Percentiles rank a stretch among this genome's conserved stretches.
These are phyloP conservation scores for Glaciozyma martinii DNA, from an alignment of 768 basidiomycete genomes.

Conservation along the genomic window DNA sequence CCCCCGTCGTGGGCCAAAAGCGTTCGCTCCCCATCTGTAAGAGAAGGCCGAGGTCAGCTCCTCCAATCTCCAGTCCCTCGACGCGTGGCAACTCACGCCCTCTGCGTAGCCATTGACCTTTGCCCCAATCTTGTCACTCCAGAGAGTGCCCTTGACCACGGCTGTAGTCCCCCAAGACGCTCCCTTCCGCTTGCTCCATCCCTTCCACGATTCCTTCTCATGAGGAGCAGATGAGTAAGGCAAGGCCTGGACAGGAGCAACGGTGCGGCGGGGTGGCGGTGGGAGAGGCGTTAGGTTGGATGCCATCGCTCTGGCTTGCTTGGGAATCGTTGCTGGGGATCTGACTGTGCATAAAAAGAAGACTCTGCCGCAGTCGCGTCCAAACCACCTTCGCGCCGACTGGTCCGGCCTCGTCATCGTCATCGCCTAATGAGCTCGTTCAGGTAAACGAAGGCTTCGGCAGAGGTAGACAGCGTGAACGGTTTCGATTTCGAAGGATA, in stretches of 20 bases:
- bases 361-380: no score
- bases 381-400: no score
- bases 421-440: no score
- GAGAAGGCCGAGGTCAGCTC: not conserved
- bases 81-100: not conserved
- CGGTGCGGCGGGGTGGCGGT: not conserved
- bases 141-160: conserved; percentile 9
- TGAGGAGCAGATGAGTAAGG: not conserved
- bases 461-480: no score
- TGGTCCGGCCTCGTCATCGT: no score
- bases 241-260: not conserved
- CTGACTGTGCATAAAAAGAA: no score
- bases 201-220: not conserved
- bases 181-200: not conserved
- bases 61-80: no score
- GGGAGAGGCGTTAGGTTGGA: not conserved
- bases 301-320: no score
- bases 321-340: no score
- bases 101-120: conserved; percentile 9
- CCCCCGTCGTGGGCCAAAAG: conserved; percentile 23
- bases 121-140: conserved; percentile 16
- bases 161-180: not conserved
- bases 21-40: conserved; percentile 10
- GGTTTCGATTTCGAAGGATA: no score
- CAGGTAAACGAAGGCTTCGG: no score